These are phyloP conservation scores for Citrullus colocynthis DNA, from an alignment of 306 rosid genomes.

Conservation along the genomic window DNA sequence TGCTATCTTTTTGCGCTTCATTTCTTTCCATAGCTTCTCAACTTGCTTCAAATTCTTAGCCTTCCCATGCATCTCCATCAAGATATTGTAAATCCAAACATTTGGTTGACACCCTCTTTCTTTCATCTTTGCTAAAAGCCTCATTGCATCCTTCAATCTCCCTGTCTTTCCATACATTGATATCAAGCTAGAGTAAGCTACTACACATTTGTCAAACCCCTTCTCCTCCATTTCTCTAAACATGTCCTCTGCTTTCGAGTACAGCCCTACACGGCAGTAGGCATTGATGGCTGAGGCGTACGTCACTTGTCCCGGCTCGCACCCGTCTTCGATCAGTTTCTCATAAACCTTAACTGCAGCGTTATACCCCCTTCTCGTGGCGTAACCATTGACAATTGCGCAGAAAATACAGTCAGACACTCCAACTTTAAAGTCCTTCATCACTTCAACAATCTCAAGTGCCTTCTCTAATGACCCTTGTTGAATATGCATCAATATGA, in stretches of 20 bases:
- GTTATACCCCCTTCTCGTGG: slow-evolving; percentile 33
- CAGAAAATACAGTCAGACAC: slow-evolving; percentile 50
- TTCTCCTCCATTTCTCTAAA: slow-evolving; percentile 47
- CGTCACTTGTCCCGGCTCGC: slow-evolving; percentile 63
- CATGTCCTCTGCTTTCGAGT: slow-evolving; percentile 35
- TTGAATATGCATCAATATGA: slow-evolving; percentile 58
- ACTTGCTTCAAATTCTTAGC: slow-evolving; percentile 45
- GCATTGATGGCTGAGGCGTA: slow-evolving; percentile 52
- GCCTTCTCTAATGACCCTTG: slow-evolving; percentile 45
- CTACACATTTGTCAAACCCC: slow-evolving; percentile 57
- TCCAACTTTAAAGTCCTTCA: slow-evolving; percentile 32
- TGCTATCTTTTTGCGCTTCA: slow-evolving; percentile 49
- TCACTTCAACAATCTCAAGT: slow-evolving; percentile 32
- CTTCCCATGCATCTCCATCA: slow-evolving; percentile 71
- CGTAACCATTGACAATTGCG: slow-evolving; percentile 49
- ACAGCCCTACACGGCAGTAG: slow-evolving; percentile 38
- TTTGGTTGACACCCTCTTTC: slow-evolving; percentile 62
- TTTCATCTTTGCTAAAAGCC: slow-evolving; percentile 60
- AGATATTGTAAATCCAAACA: slow-evolving; percentile 65
- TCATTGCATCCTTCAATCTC: slow-evolving; percentile 39
- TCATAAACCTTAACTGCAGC: slow-evolving; percentile 33
- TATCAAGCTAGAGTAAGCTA: slow-evolving; percentile 66
- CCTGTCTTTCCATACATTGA: slow-evolving; percentile 63
- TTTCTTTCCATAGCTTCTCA: slow-evolving; percentile 63
- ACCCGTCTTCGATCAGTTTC: slow-evolving; percentile 27